Conservation (phyloP, 2,329 filamentous ascomycete genomes). For the Epichloe baconii region DNA sequence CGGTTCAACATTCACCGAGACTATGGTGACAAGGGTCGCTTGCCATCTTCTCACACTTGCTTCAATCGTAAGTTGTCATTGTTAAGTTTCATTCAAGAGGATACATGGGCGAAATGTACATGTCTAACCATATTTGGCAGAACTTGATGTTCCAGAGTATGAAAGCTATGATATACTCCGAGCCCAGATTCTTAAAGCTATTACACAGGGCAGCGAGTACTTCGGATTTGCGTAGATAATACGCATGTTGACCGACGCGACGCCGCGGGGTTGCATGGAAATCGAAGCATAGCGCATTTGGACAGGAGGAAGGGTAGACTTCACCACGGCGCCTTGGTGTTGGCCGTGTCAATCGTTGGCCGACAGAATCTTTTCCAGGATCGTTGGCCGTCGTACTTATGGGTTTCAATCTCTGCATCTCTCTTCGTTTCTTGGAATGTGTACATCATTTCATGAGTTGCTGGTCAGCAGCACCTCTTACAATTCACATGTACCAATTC, state of each 20-base stretch:
- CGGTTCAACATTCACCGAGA: slow-evolving; percentile 98
- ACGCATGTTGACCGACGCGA: slow-evolving; percentile 2
- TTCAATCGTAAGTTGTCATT: slow-evolving; percentile 76
- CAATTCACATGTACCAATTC: neutral
- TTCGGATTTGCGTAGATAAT: slow-evolving; percentile 79
- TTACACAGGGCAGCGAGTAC: slow-evolving; percentile 94
- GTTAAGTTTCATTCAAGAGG: slow-evolving; percentile 19
- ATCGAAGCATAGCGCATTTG: neutral
- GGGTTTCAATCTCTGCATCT: neutral
- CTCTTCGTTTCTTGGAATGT: neutral
- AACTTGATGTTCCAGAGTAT: slow-evolving; percentile 96
- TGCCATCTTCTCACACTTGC: slow-evolving; percentile 95
- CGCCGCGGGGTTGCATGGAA: neutral
- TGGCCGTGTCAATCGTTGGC: neutral
- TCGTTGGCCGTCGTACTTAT: neutral
- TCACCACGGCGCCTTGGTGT: slow-evolving; percentile 4
- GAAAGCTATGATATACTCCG: slow-evolving; percentile 88
- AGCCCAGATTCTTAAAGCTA: slow-evolving; percentile 81
- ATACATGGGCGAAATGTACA: neutral
- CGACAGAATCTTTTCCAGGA: neutral
- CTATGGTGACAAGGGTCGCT: slow-evolving; percentile 88
- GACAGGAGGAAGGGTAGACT: neutral
- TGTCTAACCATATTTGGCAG: slow-evolving; percentile 30
- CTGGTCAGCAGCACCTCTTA: neutral
- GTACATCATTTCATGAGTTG: neutral